Evolutionary conservation across 2,329 filamentous ascomycete species (phyloP), one percentile per base, ranked within the genome.

Genomic region (Diatrype stigma): DNA sequence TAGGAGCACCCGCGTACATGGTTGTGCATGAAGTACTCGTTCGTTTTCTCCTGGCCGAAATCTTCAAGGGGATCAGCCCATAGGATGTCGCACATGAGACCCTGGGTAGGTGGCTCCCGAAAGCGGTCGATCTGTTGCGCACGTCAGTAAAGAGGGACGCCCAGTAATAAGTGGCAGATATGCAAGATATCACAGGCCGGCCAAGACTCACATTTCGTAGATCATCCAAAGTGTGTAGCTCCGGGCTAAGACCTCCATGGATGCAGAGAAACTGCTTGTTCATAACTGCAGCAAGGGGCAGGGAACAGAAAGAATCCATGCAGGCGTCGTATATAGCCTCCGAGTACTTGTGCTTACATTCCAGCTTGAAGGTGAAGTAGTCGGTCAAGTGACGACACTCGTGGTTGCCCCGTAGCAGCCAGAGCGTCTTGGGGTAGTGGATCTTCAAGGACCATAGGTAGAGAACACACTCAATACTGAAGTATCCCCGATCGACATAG

Each of bases 201-300:
- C 32, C 28, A n/a, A 19, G 5, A 74, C 88, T 60, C 74, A 94
- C 90, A 67, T 79, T 88, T 78, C 93, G 91, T 61, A 99, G 74
- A 64, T 99, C 94, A 61, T 99, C 94, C 49, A 99, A 79, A 4
- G 93, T 96, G 71, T 97, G 93, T 56, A 99, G 76, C 72, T 99
- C 94, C 6, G 94, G 94, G 70, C 92, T 96, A 61, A 99, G 77
- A 56, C 94, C 94, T 65, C 94, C 94, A 69, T 99, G 94, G 63
- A 99, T 97, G 70, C 94, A 99, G 60, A 99, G 77, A 73, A 99
- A 99, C 72, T 99, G 94, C 79, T 99, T 99, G 82, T 99, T 99
- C 94, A 99, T 99, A 60, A 99, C 86, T 26, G 94, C 94, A 51
- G 94, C 94, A 62, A 99, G 78, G 28, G 94, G 94, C 57, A 99